Percentiles rank a stretch among this genome's conserved stretches.
phyloP scores from a whole-genome alignment of 768 basidiomycete genomes.

The Gymnopilus junonius region DNA sequence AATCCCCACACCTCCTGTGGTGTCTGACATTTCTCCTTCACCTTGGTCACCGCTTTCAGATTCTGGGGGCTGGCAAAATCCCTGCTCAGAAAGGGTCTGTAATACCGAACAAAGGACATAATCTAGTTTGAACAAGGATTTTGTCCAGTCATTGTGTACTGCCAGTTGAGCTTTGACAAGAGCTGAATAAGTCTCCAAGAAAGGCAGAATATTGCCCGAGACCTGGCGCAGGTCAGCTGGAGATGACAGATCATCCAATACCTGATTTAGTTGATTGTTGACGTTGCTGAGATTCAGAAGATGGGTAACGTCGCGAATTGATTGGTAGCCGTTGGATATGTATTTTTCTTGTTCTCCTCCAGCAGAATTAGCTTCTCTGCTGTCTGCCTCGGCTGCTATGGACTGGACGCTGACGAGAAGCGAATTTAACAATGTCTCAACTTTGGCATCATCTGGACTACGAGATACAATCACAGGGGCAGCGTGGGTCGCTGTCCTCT shows the following conservation, averaged over 20 bases:
- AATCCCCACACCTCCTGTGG: conserved; percentile 79
- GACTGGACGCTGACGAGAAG: conserved; percentile 71
- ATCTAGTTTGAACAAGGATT: conserved; percentile 82
- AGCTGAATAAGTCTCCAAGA: conserved; percentile 66
- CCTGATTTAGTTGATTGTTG: conserved; percentile 39
- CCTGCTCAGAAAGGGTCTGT: conserved; percentile 76
- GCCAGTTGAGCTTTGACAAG: conserved; percentile 64
- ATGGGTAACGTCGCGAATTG: conserved; percentile 48
- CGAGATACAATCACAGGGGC: conserved; percentile 3
- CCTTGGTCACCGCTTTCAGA: conserved; percentile 67
- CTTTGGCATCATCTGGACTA: conserved; percentile 16
- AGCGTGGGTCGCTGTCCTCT: conserved; percentile 25
- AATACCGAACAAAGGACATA: conserved; percentile 78
- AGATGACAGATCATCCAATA: conserved; percentile 43
- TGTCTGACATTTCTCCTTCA: conserved; percentile 51
- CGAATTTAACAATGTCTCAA: conserved; percentile 56
- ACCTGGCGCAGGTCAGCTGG: conserved; percentile 34
- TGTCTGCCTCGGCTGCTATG: conserved; percentile 47
- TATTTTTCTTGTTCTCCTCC: conserved; percentile 51
- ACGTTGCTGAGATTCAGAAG: conserved; percentile 53
- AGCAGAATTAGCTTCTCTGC: conserved; percentile 21
- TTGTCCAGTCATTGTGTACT: conserved; percentile 65
- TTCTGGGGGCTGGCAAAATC: conserved; percentile 93
- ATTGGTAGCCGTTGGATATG: conserved; percentile 50
- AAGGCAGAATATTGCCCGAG: conserved; percentile 66